These are phyloP conservation scores for Lentinus brumalis DNA, from an alignment of 768 basidiomycete species.

Conservation along the genomic window DNA sequence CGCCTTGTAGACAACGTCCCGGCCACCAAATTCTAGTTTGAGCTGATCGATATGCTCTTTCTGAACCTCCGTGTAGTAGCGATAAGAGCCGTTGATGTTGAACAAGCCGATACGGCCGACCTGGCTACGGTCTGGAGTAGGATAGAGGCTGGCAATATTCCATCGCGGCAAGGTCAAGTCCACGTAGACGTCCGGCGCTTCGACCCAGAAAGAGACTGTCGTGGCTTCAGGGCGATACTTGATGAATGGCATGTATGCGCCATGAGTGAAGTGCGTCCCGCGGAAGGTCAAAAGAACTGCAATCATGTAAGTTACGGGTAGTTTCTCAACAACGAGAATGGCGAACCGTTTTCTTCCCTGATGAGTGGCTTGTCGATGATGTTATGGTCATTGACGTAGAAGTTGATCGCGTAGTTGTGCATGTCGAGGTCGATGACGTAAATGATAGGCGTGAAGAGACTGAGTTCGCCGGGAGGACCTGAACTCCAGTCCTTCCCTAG, in stretches of 20 bases:
- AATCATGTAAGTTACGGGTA: slow-evolving; percentile 1
- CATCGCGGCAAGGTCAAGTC: slow-evolving; percentile 79
- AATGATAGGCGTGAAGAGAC: slow-evolving; percentile 80
- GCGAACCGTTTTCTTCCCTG: slow-evolving; percentile 81
- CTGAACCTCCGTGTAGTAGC: slow-evolving; percentile 66
- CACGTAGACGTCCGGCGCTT: slow-evolving; percentile 58
- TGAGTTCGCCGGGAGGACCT: slow-evolving; percentile 78
- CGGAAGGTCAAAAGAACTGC: slow-evolving; percentile 72
- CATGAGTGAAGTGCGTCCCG: slow-evolving; percentile 56
- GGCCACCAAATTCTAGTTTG: slow-evolving; percentile 59
- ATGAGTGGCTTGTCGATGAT: slow-evolving; percentile 88
- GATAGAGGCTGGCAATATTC: slow-evolving; percentile 81
- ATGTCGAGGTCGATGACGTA: slow-evolving; percentile 75
- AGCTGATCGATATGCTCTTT: slow-evolving; percentile 80
- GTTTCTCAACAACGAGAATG: not conserved
- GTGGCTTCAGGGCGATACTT: slow-evolving; percentile 73
- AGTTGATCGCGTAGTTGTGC: slow-evolving; percentile 73
- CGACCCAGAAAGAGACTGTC: slow-evolving; percentile 63
- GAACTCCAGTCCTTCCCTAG: slow-evolving; percentile 91
- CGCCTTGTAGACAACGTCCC: slow-evolving; percentile 61
- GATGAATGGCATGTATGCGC: slow-evolving; percentile 64
- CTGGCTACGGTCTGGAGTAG: slow-evolving; percentile 57
- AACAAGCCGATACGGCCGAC: slow-evolving; percentile 63
- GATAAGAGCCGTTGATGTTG: slow-evolving; percentile 68
- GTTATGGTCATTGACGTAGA: slow-evolving; percentile 95